These are phyloP conservation scores for Penicillium sp. DNA, from an alignment of 2,329 filamentous ascomycete genomes.

Conservation along the genomic window DNA sequence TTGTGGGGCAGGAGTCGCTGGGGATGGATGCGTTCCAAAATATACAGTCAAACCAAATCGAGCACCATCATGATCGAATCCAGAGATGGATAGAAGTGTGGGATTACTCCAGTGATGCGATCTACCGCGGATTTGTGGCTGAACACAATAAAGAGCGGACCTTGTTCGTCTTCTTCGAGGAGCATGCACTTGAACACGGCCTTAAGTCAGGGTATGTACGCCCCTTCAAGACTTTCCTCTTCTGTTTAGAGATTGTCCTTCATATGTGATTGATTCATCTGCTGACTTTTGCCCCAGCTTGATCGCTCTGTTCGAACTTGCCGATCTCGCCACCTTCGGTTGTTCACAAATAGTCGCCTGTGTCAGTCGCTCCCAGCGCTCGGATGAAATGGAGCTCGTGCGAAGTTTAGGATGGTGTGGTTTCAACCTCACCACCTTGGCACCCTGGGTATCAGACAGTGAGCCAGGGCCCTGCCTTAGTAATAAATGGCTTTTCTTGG, in stretches of 20 bases:
- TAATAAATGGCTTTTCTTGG: slow-evolving; percentile 78
- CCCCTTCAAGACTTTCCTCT: background rate
- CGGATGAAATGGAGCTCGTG: slow-evolving; percentile 61
- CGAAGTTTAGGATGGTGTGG: slow-evolving; percentile 92
- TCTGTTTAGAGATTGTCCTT: background rate
- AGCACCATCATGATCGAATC: slow-evolving; percentile 23
- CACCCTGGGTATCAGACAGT: slow-evolving; percentile 62
- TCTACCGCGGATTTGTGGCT: slow-evolving; percentile 81
- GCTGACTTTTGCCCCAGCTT: slow-evolving; percentile 53
- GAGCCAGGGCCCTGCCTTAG: slow-evolving; percentile 64
- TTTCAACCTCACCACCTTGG: slow-evolving; percentile 77
- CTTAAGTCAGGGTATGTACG: slow-evolving; percentile 78
- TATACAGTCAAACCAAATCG: slow-evolving; percentile 30
- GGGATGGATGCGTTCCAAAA: slow-evolving; percentile 68
- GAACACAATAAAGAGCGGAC: slow-evolving; percentile 68
- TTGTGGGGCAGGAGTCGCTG: slow-evolving; percentile 74
- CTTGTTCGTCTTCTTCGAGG: slow-evolving; percentile 85
- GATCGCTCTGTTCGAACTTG: slow-evolving; percentile 86
- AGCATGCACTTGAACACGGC: slow-evolving; percentile 67
- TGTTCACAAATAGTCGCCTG: slow-evolving; percentile 78
- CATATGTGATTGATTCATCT: background rate
- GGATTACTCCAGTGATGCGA: slow-evolving; percentile 80
- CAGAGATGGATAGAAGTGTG: slow-evolving; percentile 40
- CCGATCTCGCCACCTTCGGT: slow-evolving; percentile 66
- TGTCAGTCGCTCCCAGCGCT: slow-evolving; percentile 67